phyloP scores from a whole-genome alignment of 2,329 filamentous ascomycete species.

The Xylariaceae sp. region DNA sequence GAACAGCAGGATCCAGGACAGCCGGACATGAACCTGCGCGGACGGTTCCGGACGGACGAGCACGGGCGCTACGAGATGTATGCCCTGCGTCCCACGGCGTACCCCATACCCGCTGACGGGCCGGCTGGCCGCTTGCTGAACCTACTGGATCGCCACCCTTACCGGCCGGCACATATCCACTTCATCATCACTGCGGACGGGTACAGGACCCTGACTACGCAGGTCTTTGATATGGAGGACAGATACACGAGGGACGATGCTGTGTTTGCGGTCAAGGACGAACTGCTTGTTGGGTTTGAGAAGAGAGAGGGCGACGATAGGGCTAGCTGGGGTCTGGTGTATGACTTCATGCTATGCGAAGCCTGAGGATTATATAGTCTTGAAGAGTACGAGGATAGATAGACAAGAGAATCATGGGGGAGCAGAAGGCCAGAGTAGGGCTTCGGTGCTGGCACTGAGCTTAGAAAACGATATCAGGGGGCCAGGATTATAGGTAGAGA shows the following conservation, averaged over 20 bases:
- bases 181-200: conserved; percentile 53
- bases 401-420: no score
- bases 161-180: conserved; percentile 65
- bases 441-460: no score
- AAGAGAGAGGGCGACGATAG: conserved; percentile 47
- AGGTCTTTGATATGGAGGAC: conserved; percentile 75
- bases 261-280: conserved; percentile 62
- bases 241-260: conserved; percentile 62
- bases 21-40: conserved; percentile 75
- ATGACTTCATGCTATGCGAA: conserved; percentile 54
- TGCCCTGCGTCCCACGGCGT: conserved; percentile 64
- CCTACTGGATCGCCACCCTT: conserved; percentile 61
- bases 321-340: conserved; percentile 64
- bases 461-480: no score
- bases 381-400: no score
- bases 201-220: conserved; percentile 64
- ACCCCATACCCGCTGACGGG: conserved; percentile 57
- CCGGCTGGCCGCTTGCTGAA: conserved; percentile 58
- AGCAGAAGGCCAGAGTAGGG: no score
- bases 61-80: conserved; percentile 69
- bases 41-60: conserved; percentile 70
- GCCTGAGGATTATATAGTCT: no score
- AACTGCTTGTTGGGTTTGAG: conserved; percentile 51
- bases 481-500: no score
- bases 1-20: conserved; percentile 77